phyloP scores from a whole-genome alignment of 2,329 filamentous ascomycete species.

The Claviceps purpurea region DNA sequence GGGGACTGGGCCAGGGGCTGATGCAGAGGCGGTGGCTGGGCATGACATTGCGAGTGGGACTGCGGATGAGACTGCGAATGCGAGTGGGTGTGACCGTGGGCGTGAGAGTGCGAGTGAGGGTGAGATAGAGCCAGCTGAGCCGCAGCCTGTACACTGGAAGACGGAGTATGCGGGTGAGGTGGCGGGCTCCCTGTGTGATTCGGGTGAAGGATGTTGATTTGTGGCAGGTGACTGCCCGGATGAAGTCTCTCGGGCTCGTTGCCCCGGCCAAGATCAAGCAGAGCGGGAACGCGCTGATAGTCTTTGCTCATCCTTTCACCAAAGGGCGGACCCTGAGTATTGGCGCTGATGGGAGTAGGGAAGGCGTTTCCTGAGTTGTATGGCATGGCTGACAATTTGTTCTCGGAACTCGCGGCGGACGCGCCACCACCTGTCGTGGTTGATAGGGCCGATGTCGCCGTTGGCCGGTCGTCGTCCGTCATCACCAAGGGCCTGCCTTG shows the following conservation, averaged over 20 bases:
- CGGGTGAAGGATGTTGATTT: constrained; percentile 42
- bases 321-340: constrained; percentile 29
- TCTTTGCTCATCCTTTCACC: constrained; percentile 40
- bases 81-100: constrained; percentile 36
- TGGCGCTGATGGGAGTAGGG: constrained; percentile 50
- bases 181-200: constrained; percentile 35
- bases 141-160: constrained; percentile 34
- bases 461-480: constrained; percentile 43
- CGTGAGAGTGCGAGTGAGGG: constrained; percentile 30
- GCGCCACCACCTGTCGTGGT: constrained; percentile 40
- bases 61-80: constrained; percentile 39
- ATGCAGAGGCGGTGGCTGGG: constrained; percentile 31
- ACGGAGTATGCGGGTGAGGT: constrained; percentile 23
- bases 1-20: constrained; percentile 11
- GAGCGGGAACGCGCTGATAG: constrained; percentile 46
- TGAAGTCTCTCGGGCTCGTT: constrained; percentile 42
- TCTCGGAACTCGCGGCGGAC: constrained; percentile 44
- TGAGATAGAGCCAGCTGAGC: constrained; percentile 47
- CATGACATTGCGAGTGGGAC: constrained; percentile 36
- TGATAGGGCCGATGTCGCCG: constrained; percentile 45
- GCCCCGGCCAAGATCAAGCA: constrained; percentile 41
- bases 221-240: constrained; percentile 37
- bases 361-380: constrained; percentile 42
- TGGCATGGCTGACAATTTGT: constrained; percentile 46
- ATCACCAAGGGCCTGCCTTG: constrained; percentile 41